These are phyloP conservation scores for Fusarium mundagurra DNA, from an alignment of 2,329 filamentous ascomycete genomes.

Conservation along the genomic window DNA sequence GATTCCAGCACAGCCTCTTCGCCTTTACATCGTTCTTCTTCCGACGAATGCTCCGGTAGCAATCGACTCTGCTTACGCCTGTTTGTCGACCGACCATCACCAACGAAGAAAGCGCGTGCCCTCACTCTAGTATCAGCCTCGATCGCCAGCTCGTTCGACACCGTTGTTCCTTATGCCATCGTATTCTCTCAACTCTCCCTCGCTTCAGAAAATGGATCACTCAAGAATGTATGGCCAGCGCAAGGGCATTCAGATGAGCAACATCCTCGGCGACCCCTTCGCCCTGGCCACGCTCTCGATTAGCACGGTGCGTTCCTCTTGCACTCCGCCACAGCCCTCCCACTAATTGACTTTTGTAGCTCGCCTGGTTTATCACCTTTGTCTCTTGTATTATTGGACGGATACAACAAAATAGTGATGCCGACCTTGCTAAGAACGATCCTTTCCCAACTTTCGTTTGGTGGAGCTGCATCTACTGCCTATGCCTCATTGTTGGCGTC, in stretches of 20 bases:
- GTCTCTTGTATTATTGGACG: slow-evolving; percentile 83
- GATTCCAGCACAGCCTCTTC: slow-evolving; percentile 28
- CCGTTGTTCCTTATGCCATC: slow-evolving; percentile 70
- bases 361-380: slow-evolving; percentile 95
- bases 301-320: slow-evolving; percentile 73
- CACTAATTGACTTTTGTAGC: slow-evolving; percentile 60
- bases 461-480: slow-evolving; percentile 89
- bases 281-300: slow-evolving; percentile 95
- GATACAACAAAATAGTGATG: slow-evolving; percentile 54
- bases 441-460: slow-evolving; percentile 87
- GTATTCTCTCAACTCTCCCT: slow-evolving; percentile 78
- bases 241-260: slow-evolving; percentile 78
- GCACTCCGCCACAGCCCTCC: neutral
- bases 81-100: slow-evolving; percentile 6
- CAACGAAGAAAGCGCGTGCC: slow-evolving; percentile 24
- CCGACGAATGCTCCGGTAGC: slow-evolving; percentile 45
- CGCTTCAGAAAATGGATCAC: slow-evolving; percentile 83
- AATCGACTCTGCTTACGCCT: slow-evolving; percentile 33
- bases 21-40: slow-evolving; percentile 11
- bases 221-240: slow-evolving; percentile 67
- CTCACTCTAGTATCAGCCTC: slow-evolving; percentile 12
- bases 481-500: slow-evolving; percentile 83
- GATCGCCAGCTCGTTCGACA: slow-evolving; percentile 15
- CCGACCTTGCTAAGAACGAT: slow-evolving; percentile 22
- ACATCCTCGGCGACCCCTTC: slow-evolving; percentile 96